Percentiles rank a stretch among this genome's conserved stretches.
Conservation (phyloP, 129 eudicot species). For the Saposhnikovia divaricata region DNA sequence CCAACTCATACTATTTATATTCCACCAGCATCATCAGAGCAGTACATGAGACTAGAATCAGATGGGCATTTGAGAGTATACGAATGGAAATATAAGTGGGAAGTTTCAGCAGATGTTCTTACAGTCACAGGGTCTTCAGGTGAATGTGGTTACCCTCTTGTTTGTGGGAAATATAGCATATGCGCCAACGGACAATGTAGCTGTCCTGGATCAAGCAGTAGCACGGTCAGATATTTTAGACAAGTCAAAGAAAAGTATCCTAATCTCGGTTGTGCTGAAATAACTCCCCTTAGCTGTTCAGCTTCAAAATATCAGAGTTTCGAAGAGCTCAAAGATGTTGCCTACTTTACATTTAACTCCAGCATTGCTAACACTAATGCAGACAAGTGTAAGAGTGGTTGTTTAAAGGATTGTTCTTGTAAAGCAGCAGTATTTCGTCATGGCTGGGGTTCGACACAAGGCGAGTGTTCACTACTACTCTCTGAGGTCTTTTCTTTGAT, state of each 20-base stretch:
- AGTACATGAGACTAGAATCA: slow-evolving; percentile 32
- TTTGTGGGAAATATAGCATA: slow-evolving; percentile 29
- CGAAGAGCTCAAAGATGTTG: slow-evolving; percentile 11
- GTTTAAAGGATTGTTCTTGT: slow-evolving; percentile 31
- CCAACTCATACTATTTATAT: slow-evolving; percentile 21
- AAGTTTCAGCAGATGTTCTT: slow-evolving; percentile 33
- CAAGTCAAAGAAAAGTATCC: slow-evolving; percentile 16
- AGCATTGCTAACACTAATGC: slow-evolving; percentile 4
- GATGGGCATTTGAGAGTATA: slow-evolving; percentile 45
- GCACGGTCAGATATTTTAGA: slow-evolving; percentile 2
- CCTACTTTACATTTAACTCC: slow-evolving; percentile 11
- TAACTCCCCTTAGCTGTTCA: slow-evolving; percentile 21
- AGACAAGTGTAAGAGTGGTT: slow-evolving; percentile 24
- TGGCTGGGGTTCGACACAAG: not conserved
- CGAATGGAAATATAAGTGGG: slow-evolving; percentile 37
- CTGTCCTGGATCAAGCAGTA: slow-evolving; percentile 20
- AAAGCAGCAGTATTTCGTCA: slow-evolving; percentile 30
- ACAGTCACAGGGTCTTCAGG: slow-evolving; percentile 6
- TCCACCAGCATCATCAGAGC: slow-evolving; percentile 29
- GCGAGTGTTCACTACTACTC: slow-evolving; percentile 23
- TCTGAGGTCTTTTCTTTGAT: slow-evolving; percentile 27
- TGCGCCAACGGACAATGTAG: slow-evolving; percentile 27
- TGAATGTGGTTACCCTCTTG: slow-evolving; percentile 29
- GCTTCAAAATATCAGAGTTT: slow-evolving; percentile 14
- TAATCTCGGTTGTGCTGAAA: slow-evolving; percentile 26